Evolutionary conservation across 768 basidiomycete genomes (phyloP), one percentile per base, ranked within the genome.

Genomic region (Imleria badia): DNA sequence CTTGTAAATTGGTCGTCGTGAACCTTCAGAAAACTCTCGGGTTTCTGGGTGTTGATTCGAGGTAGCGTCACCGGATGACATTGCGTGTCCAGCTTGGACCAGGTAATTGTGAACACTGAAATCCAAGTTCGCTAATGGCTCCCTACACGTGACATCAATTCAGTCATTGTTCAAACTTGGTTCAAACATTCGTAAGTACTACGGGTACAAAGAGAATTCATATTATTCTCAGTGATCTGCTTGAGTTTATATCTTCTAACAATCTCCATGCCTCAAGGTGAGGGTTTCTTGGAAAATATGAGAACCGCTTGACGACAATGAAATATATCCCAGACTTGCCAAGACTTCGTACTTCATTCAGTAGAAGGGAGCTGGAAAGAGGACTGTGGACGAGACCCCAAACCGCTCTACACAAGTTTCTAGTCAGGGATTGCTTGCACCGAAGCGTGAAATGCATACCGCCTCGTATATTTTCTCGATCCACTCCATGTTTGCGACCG

Each of bases 401-500:
- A 61, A 22, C 69, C 66, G 40, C 52, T 67, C 73, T 75, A 45
- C 29, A 43, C 29, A 36, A 45, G 7, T 33, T 44, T 36, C 15
- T 19, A 45, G 51, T 50, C 46, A 50, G 36, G 20, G 3, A 40
- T 29, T 23, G n/a, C 29, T n/a, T 48, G 33, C 26, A 54, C n/a
- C 13, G 29, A 54, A n/a, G 51, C 30, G 11, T 43, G 20, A 17
- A 34, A 57, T 19, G 56, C 72, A 23, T 51, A 78, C 81, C 74
- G 76, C 75, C 26, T 72, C 73, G 60, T 87, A 86, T 15, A 86
- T 73, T 47, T 72, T 71, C 60, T 87, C 86, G 43, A 87, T 78
- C 65, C 74, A 79, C 57, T 77, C 69, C 76, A 85, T 83, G 46
- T 84, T 80, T 49, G 70, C 67, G 42, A 86, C 66, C 2, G 81